Evolutionary conservation across 192 early-diverging fungal genomes (phyloP).

Genomic region (Rhizophagus prolifer): DNA sequence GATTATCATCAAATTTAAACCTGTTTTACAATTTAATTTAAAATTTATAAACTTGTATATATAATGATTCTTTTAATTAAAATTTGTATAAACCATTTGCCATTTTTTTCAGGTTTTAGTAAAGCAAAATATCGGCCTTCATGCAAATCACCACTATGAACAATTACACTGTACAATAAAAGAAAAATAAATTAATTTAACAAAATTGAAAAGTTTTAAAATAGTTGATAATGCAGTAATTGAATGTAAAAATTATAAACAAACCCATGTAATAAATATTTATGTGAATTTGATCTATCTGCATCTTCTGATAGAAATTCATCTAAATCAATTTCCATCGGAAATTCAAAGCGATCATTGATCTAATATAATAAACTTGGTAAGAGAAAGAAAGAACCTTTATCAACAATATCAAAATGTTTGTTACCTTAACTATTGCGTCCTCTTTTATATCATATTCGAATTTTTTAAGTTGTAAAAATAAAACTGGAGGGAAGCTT

Average conservation of each 20-base stretch:
- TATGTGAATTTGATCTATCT: no score
- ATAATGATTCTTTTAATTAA: no score
- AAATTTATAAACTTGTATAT: no score
- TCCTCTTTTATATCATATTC: no score
- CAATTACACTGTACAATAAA: conserved; percentile 67
- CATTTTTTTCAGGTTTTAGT: no score
- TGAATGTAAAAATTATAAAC: not conserved
- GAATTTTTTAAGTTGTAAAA: conserved; percentile 97
- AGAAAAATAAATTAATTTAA: not conserved
- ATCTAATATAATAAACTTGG: no score
- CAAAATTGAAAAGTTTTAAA: no score
- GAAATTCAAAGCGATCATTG: conserved; percentile 97
- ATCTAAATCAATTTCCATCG: conserved; percentile 73
- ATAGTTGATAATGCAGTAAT: not conserved
- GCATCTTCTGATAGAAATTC: no score
- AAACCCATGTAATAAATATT: no score
- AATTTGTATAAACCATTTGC: conserved; percentile 60
- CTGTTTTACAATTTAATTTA: not conserved
- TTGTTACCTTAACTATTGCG: conserved; percentile 80
- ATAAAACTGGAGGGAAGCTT: conserved; percentile 89
- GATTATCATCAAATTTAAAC: conserved; percentile 94
- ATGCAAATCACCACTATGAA: conserved; percentile 90
- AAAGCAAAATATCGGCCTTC: conserved; percentile 95
- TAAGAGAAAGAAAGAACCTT: no score
- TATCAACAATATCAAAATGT: no score